Evolutionary conservation across 148 eudicot species (phyloP).

Genomic region (Rhododendron vialii): DNA sequence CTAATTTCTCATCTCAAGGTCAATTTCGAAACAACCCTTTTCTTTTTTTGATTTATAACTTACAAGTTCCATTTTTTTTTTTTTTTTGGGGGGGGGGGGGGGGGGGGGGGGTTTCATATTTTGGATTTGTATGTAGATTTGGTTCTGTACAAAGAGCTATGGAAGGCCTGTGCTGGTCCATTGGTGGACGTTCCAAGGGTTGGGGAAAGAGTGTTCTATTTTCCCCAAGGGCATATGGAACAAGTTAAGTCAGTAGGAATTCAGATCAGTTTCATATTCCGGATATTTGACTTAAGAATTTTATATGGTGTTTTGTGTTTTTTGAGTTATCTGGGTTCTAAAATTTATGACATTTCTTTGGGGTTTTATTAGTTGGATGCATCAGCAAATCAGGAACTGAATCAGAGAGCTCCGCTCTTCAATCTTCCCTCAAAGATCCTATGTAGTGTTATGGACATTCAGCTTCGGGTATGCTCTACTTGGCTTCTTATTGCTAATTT

Average conservation of each 20-base stretch:
- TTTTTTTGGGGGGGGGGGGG: not conserved
- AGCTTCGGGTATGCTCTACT: slow-evolving; percentile 47
- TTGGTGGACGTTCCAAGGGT: slow-evolving; percentile 64
- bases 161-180: slow-evolving; percentile 97
- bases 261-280: not conserved
- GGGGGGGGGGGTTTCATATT: not conserved
- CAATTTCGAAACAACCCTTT: not conserved
- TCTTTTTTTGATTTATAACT: not conserved
- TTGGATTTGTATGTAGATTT: too few relatives aligned
- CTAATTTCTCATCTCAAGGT: slow-evolving; percentile 35
- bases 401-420: slow-evolving; percentile 51
- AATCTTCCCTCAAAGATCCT: slow-evolving; percentile 74
- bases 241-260: slow-evolving; percentile 44
- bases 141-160: slow-evolving; percentile 64
- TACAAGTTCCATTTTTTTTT: not conserved
- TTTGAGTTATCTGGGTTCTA: not conserved
- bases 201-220: slow-evolving; percentile 74
- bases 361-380: slow-evolving; percentile 64
- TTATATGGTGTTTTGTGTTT: not conserved
- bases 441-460: slow-evolving; percentile 61
- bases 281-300: not conserved
- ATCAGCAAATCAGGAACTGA: slow-evolving; percentile 71
- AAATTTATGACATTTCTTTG: not conserved
- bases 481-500: not conserved
- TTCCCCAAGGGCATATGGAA: slow-evolving; percentile 96